Conservation (phyloP, 2,329 filamentous ascomycete species). For the Gliomastix tumulicola region DNA sequence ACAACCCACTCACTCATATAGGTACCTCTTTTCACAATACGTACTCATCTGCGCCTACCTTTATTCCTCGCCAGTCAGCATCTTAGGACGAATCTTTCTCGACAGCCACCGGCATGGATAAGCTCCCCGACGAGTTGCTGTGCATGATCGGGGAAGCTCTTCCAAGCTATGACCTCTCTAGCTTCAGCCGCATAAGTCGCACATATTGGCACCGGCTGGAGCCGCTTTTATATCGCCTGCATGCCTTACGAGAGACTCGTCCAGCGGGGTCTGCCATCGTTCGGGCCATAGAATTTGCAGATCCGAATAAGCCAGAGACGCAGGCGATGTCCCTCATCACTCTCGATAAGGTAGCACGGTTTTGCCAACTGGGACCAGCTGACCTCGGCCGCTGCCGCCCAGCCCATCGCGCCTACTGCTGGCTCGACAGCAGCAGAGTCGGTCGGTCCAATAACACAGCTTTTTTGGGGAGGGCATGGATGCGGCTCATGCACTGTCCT, state of each 20-base stretch:
- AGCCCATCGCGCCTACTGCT: neutral
- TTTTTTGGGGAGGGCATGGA: neutral
- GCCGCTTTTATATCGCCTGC: slow-evolving; percentile 1
- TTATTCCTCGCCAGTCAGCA: neutral
- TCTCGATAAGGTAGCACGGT: neutral
- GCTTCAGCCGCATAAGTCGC: slow-evolving; percentile 1
- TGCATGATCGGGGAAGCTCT: slow-evolving; percentile 1
- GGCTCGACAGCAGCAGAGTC: no score
- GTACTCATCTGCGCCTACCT: no score
- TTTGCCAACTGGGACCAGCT: neutral
- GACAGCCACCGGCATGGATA: slow-evolving; percentile 3
- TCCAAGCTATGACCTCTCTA: neutral
- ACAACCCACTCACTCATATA: no score
- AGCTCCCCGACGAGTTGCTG: slow-evolving; percentile 3
- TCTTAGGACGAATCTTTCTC: neutral
- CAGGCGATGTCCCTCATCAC: neutral
- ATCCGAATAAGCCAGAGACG: neutral
- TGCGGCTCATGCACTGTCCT: neutral
- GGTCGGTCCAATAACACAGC: neutral
- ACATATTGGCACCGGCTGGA: neutral
- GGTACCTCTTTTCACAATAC: no score
- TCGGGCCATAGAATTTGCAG: neutral
- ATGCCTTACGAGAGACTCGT: neutral
- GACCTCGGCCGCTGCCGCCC: neutral
- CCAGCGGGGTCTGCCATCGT: neutral